phyloP scores from a whole-genome alignment of 2,329 filamentous ascomycete species.

The Cladosporium oxysporum region DNA sequence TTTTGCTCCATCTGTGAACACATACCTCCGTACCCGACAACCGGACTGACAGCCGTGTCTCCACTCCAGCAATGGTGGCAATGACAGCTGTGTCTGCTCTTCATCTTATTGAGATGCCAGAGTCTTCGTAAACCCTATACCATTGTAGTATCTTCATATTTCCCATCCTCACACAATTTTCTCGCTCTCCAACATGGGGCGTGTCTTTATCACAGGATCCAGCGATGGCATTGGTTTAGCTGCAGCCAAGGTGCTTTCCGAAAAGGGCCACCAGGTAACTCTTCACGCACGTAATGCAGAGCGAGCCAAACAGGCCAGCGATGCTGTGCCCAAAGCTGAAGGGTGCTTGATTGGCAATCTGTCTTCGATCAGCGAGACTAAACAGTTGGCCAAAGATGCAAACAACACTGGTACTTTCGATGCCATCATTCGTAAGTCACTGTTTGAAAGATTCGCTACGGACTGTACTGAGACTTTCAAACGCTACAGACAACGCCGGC shows the following conservation, averaged over 20 bases:
- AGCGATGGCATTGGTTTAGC: slow-evolving; percentile 56
- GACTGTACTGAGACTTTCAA: neutral
- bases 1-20: neutral
- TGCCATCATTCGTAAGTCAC: slow-evolving; percentile 54
- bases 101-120: neutral
- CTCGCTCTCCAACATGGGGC: slow-evolving; percentile 22
- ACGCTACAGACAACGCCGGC: slow-evolving; percentile 41
- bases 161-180: neutral
- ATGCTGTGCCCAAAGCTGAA: slow-evolving; percentile 51
- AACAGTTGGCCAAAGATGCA: slow-evolving; percentile 52
- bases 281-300: slow-evolving; percentile 56
- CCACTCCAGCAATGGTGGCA: neutral
- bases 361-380: slow-evolving; percentile 51
- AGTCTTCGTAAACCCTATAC: neutral
- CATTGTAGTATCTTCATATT: neutral
- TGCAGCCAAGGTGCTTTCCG: slow-evolving; percentile 51
- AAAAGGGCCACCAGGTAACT: slow-evolving; percentile 55
- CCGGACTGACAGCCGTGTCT: neutral
- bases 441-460: too few relatives aligned
- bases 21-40: neutral
- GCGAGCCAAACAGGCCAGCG: slow-evolving; percentile 47
- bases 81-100: neutral
- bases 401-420: slow-evolving; percentile 53
- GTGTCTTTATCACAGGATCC: slow-evolving; percentile 56
- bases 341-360: slow-evolving; percentile 55